Base-by-base conservation (phyloP, 2,329 filamentous ascomycete genomes). In the Fonsecaea erecta region DNA sequence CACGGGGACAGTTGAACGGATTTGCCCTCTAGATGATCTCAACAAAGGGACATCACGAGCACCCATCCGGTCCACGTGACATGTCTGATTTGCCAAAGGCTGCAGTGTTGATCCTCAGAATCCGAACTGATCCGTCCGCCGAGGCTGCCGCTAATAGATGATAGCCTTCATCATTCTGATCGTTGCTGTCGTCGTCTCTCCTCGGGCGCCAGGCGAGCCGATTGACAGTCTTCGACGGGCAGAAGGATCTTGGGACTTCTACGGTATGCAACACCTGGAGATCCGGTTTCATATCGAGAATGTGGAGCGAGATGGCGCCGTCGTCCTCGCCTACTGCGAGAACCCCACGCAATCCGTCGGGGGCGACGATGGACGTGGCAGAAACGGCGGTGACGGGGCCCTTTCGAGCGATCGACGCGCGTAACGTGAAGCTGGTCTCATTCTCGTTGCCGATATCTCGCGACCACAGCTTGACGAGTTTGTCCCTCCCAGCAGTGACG, bases 401-500 rank as follows among this genome's bases (percentile, higher is more conserved):
- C 18, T 84, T 82, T 54, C 85, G 80, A 0, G 84, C 73, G 24
- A 91, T 79, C 1, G 83, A 83, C 2, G 82, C 75, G 6, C 81
- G 82, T 66, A 86, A 85, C 11, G 77, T 74, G 67, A 90, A 87
- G 18, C 76, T 75, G 24, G 74, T 63, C 18, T 60, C 54, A 52
- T 72, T 24, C 52, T 52, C 34, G 52, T 35, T 21, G 58, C 62
- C n/a, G 70, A 46, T 12, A 71, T 28, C 30, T 12, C 57, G n/a
- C 21, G 76, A 75, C 91, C 91, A 94, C 51, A 93, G 74, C 74
- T 90, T 91, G 40, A 96, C 88, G 28, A 84, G 84, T 79, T 96
- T 98, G 77, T 99, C 95, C 72, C 95, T 85, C 2, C 93, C 92
- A 1, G 93, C 94, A 0, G 95, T 99, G 12, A 90, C 90, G 77